These are phyloP conservation scores for Blastobotrys aristatus DNA, from an alignment of 1,139 yeast species.

Conservation along the genomic window DNA sequence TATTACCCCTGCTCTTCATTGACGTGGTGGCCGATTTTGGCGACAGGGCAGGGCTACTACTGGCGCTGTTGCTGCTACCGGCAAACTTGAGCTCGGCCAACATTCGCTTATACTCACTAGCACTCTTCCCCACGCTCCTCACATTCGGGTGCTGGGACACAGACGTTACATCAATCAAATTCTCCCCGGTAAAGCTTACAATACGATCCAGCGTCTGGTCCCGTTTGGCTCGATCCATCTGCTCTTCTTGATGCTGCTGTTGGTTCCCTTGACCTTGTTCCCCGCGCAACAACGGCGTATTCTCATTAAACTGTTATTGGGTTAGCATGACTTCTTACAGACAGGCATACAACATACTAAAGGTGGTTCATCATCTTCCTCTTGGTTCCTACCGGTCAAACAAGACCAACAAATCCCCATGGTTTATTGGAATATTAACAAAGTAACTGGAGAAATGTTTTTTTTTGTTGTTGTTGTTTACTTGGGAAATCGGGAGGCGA, in stretches of 20 bases:
- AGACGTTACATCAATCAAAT: constrained; percentile 26
- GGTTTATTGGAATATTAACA: not conserved
- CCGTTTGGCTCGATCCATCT: constrained; percentile 19
- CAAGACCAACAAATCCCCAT: constrained; percentile 29
- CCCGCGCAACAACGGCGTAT: constrained; percentile 12
- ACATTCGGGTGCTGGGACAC: constrained; percentile 27
- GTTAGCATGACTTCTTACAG: not conserved
- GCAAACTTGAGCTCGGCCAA: constrained; percentile 16
- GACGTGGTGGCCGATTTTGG: constrained; percentile 2
- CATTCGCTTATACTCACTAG: constrained; percentile 20
- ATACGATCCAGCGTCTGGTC: constrained; percentile 22
- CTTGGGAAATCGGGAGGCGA: too few species aligned
- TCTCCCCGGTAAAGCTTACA: constrained; percentile 25
- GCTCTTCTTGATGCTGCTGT: constrained; percentile 9
- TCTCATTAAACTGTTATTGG: constrained; percentile 11
- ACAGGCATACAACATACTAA: constrained; percentile 6
- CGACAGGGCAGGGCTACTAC: constrained; percentile 1
- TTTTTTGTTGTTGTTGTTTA: too few species aligned
- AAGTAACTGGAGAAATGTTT: too few species aligned
- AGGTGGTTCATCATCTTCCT: constrained; percentile 17
- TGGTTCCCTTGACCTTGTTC: constrained; percentile 1
- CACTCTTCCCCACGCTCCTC: constrained; percentile 20
- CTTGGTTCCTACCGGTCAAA: constrained; percentile 11
- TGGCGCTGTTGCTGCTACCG: not conserved
- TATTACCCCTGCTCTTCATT: not conserved